Evolutionary conservation across 495 filamentous ascomycete species (phyloP).

Genomic region (Penicillium subrubescens): DNA sequence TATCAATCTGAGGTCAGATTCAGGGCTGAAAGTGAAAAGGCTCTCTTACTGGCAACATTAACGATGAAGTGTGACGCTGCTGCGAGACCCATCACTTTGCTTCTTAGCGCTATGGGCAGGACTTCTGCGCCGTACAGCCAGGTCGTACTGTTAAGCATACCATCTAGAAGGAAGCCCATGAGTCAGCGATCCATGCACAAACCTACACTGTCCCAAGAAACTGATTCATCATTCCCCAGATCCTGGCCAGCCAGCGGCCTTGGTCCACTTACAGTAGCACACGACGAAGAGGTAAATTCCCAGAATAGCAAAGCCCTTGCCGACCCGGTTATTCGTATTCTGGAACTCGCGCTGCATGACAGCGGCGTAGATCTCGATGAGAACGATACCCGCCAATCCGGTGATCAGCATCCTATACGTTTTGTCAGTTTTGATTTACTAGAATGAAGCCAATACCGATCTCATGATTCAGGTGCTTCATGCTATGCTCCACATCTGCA

Average conservation of each 20-base stretch:
- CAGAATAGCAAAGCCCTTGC: constrained; percentile 62
- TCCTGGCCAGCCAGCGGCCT: background rate
- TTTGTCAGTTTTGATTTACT: constrained; percentile 3
- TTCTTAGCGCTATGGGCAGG: constrained; percentile 56
- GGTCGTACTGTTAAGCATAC: constrained; percentile 61
- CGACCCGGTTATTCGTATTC: constrained; percentile 53
- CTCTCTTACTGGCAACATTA: constrained; percentile 52
- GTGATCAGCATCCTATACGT: constrained; percentile 52
- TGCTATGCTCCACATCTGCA: background rate
- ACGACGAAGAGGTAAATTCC: constrained; percentile 63
- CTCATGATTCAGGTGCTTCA: background rate
- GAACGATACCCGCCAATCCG: constrained; percentile 50
- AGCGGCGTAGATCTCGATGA: constrained; percentile 60
- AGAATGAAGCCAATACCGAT: background rate
- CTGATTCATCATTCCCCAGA: background rate
- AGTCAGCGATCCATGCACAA: constrained; percentile 12
- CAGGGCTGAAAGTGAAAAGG: background rate
- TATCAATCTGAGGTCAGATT: background rate
- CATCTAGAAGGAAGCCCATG: constrained; percentile 35
- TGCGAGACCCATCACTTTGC: constrained; percentile 61
- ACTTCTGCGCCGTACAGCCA: constrained; percentile 65
- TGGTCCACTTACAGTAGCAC: constrained; percentile 48
- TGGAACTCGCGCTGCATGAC: constrained; percentile 61
- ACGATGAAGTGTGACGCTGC: constrained; percentile 60
- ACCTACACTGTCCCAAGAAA: background rate